Evolutionary conservation across 73 alveolate species (phyloP), one percentile per base, ranked within the genome.

Genomic region (Paramecium tetraurelia): DNA sequence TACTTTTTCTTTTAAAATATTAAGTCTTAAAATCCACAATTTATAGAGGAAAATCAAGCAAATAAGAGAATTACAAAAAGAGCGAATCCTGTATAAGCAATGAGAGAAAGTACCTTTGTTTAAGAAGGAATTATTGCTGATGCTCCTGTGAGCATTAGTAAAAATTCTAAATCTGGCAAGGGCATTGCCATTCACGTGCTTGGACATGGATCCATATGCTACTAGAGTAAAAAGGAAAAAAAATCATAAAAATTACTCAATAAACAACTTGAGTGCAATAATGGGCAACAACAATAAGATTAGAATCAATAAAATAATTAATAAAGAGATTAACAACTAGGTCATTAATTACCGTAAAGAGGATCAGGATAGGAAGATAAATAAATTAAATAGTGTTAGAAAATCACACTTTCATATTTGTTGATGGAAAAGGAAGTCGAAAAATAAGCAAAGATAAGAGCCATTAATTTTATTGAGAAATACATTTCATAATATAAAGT

Each of bases 161-260:
- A 75, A 75, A 53, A 53, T 53, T 4, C 69, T 18, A 14, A 38
- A 16, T 35, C 58, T 75, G 87, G 87, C 68, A 33, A 75, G 87
- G 29, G 87, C 87, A 75, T 75, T 75, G 87, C 87, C 87, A 41
- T 38, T 38, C 10, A 38, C 87, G 87, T 75, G 87, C 87, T 33
- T 75, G 87, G 87, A 75, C 87, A 75, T 4, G 68, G 87, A 75
- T 75, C 87, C 87, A 75, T 18, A 75, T 63, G 87, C 38, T 9
- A 4, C 7, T 1, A 10, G 6, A 27, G 46, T 24, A 63, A 63
- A 12, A 63, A 63, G 48, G 48, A 63, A 11, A 9, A 63, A 24
- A 63, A 63, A 63, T 63, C 27, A 63, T 12, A 31, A 63, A 63
- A 63, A 27, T 63, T 33, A 24, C 20, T 63, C 16, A 27, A n/a